Conservation (phyloP, 2,329 filamentous ascomycete genomes). For the Graphilbum fragrans region DNA sequence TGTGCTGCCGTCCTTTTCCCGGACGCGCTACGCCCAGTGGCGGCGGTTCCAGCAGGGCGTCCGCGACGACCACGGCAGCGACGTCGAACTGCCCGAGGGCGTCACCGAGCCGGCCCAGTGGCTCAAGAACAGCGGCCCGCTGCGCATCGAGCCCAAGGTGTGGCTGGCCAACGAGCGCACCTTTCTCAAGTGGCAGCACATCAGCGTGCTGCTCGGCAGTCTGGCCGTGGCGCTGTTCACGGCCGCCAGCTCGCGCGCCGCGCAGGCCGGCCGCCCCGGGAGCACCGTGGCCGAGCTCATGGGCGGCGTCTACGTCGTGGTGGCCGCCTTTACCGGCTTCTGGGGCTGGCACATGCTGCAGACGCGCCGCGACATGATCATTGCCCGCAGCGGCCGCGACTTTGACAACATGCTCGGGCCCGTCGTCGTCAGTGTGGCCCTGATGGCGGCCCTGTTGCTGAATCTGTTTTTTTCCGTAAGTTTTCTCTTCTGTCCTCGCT, state of each 20-base stretch:
- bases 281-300: conserved; percentile 66
- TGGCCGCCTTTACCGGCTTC: conserved; percentile 69
- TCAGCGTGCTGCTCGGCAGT: conserved; percentile 74
- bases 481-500: conserved; percentile 5
- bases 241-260: conserved; percentile 41
- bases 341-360: conserved; percentile 87
- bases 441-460: conserved; percentile 66
- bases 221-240: conserved; percentile 80
- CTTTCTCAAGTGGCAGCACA: conserved; percentile 98
- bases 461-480: conserved; percentile 83
- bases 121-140: conserved; percentile 88
- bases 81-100: conserved; percentile 60
- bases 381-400: conserved; percentile 76
- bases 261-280: conserved; percentile 31
- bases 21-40: conserved; percentile 59
- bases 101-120: conserved; percentile 75
- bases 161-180: conserved; percentile 98
- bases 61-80: conserved; percentile 10
- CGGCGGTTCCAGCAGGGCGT: conserved; percentile 27
- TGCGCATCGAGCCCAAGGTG: conserved; percentile 93
- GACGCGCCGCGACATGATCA: conserved; percentile 64
- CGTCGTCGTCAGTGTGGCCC: conserved; percentile 65
- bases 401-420: conserved; percentile 86
- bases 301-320: conserved; percentile 70
- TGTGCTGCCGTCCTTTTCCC: conserved; percentile 71